A percentile compares a stretch with the other conserved stretches of the same genome.
phyloP scores from a whole-genome alignment of 495 filamentous ascomycete genomes.

The Cudoniella acicularis region DNA sequence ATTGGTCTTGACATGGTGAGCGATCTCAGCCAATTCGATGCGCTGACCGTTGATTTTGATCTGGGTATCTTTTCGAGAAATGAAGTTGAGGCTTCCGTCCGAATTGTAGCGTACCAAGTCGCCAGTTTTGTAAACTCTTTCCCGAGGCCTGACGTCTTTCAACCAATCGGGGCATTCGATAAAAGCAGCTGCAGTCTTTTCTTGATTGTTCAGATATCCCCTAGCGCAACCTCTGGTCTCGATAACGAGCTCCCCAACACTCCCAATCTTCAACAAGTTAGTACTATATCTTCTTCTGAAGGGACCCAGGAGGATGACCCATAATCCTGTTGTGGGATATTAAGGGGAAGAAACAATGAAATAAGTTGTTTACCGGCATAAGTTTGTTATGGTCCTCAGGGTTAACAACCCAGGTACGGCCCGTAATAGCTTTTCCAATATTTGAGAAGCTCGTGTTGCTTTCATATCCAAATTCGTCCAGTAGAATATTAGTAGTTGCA shows the following conservation, averaged over 20 bases:
- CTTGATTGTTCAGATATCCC: slow-evolving; percentile 38
- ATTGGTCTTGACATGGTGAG: slow-evolving; percentile 36
- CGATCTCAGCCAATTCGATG: slow-evolving; percentile 30
- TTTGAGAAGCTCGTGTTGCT: slow-evolving; percentile 24
- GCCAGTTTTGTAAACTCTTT: slow-evolving; percentile 43
- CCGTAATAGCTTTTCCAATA: slow-evolving; percentile 35
- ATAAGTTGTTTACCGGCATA: slow-evolving; percentile 49
- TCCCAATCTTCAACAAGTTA: too few species aligned
- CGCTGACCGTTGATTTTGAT: slow-evolving; percentile 30
- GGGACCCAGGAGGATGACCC: too few species aligned
- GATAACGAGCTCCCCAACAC: slow-evolving; percentile 56
- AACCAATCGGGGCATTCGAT: slow-evolving; percentile 12
- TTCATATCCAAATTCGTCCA: too few species aligned
- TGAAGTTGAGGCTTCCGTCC: slow-evolving; percentile 35
- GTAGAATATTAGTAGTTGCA: too few species aligned
- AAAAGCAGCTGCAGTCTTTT: slow-evolving; percentile 21
- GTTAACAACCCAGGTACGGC: slow-evolving; percentile 53
- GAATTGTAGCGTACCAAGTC: slow-evolving; percentile 14
- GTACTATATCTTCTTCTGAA: too few species aligned
- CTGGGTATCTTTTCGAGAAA: slow-evolving; percentile 28
- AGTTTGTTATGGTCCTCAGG: slow-evolving; percentile 46
- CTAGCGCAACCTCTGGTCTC: slow-evolving; percentile 51
- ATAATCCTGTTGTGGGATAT: too few species aligned
- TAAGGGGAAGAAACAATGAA: too few species aligned
- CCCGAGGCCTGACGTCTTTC: neutral